Base-by-base conservation (phyloP, 306 rosid species). In the Dryas octopetala region DNA sequence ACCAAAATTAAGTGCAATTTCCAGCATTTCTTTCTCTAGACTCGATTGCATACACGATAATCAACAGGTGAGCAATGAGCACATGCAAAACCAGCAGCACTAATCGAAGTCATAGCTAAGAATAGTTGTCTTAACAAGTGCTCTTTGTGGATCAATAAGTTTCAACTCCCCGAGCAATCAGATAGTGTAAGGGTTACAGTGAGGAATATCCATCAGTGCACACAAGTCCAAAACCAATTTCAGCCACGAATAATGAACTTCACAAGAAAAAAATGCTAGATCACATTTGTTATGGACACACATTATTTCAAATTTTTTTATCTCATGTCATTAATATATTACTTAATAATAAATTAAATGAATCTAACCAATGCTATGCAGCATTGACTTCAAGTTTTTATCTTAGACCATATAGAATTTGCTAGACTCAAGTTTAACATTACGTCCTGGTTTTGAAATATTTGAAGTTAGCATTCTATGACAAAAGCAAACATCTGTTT, bases 1-100 rank as follows among this genome's bases (percentile, higher is more conserved):
- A 44, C 44, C 80, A 65, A 62, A 68, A n/a, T 60, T 49, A 12
- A 74, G 62, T 15, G 14, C 58, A 66, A 19, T 47, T 45, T 45
- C 71, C 43, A 4, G 17, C 66, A 58, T 16, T 46, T 49, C 60
- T 17, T 16, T 6, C 11, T 13, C 68, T 47, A 5, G 9, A 43
- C 43, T 61, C 66, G 7, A 6, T 44, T 13, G 45, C 44, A 62
- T 14, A 38, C 66, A 38, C n/a, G 0, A 28, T 55, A 76, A 41
- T 47, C 58, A 45, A 38, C 32, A 44, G 4, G 38, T 8, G 26
- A 3, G 48, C 68, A 15, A 41, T 14, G 68, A 41, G 38, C 63
- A 59, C 38, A 23, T 11, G 16, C 63, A 23, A 59, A 26, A 26
- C 7, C 41, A 59, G 41, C 14, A 26, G 64, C 41, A 26, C 8